phyloP scores from a whole-genome alignment of 2,329 filamentous ascomycete genomes.

The Leptographium lundbergii region DNA sequence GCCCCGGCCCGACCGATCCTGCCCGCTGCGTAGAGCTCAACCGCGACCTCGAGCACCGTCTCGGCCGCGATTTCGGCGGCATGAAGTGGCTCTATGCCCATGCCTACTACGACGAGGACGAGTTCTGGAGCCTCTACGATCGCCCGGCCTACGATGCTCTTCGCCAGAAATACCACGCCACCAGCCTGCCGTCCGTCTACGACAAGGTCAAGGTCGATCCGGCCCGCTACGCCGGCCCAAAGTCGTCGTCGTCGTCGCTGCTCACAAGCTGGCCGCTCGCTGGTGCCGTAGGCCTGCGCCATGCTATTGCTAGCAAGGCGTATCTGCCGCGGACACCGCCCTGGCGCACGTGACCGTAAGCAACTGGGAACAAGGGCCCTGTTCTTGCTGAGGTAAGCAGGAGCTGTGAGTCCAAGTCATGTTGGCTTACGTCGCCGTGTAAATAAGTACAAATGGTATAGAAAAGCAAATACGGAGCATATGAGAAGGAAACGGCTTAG shows the following conservation, averaged over 20 bases:
- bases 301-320: constrained; percentile 44
- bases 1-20: constrained; percentile 45
- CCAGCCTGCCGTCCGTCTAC: constrained; percentile 51
- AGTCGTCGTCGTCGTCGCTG: constrained; percentile 11
- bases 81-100: constrained; percentile 85
- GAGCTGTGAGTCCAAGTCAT: too few relatives aligned
- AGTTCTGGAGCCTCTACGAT: constrained; percentile 56
- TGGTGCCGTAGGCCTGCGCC: constrained; percentile 46
- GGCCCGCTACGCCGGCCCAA: not conserved
- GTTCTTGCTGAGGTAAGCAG: too few relatives aligned
- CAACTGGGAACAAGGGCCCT: not conserved
- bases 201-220: constrained; percentile 46
- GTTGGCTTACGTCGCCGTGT: too few relatives aligned
- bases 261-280: constrained; percentile 39
- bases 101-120: constrained; percentile 63
- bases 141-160: constrained; percentile 44
- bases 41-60: constrained; percentile 55
- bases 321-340: constrained; percentile 30
- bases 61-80: constrained; percentile 51
- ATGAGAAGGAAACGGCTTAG: too few relatives aligned
- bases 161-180: constrained; percentile 49
- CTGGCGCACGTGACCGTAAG: constrained; percentile 4
- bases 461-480: too few relatives aligned
- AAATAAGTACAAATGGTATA: too few relatives aligned
- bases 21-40: constrained; percentile 57